These are phyloP conservation scores for Candida adriatica DNA, from an alignment of 805 yeast genomes.

Conservation along the genomic window DNA sequence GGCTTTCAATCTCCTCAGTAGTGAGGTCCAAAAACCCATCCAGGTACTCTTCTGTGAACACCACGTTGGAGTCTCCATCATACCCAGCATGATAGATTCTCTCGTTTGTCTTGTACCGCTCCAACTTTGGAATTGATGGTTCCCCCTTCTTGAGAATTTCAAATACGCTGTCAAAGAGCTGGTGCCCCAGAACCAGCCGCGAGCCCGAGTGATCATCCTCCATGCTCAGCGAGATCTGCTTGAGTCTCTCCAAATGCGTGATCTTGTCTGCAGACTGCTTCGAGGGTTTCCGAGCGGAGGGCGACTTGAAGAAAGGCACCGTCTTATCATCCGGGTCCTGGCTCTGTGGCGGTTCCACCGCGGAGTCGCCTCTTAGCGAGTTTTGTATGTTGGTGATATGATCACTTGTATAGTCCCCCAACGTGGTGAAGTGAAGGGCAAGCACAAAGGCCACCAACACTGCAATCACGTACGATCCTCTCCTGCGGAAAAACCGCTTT, in stretches of 20 bases:
- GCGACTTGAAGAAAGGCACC: conserved; percentile 21
- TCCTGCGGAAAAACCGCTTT: conserved; percentile 15
- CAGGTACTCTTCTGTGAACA: conserved; percentile 49
- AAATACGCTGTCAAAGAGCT: conserved; percentile 38
- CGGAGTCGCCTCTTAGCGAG: conserved; percentile 1
- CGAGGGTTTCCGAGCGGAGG: conserved; percentile 11
- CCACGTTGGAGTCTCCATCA: conserved; percentile 31
- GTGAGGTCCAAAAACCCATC: conserved; percentile 40
- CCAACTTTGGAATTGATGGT: conserved; percentile 39
- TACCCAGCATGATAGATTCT: conserved; percentile 52
- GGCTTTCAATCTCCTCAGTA: conserved; percentile 33
- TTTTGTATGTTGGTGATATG: conserved; percentile 9
- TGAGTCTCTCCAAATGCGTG: conserved; percentile 13
- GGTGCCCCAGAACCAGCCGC: conserved; percentile 30
- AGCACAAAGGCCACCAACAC: conserved; percentile 5
- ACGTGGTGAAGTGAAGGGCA: conserved; percentile 13
- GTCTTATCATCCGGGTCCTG: conserved; percentile 15
- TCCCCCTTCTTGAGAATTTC: conserved; percentile 32
- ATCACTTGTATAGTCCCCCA: conserved; percentile 8
- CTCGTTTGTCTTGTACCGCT: conserved; percentile 36
- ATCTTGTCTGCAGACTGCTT: conserved; percentile 1
- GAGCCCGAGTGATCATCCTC: conserved; percentile 28
- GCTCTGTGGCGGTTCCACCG: conserved; percentile 1
- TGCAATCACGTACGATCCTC: conserved; percentile 10
- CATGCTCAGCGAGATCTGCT: conserved; percentile 18